Conservation (phyloP, 768 basidiomycete species). For the Hortiboletus flavorubellus region DNA sequence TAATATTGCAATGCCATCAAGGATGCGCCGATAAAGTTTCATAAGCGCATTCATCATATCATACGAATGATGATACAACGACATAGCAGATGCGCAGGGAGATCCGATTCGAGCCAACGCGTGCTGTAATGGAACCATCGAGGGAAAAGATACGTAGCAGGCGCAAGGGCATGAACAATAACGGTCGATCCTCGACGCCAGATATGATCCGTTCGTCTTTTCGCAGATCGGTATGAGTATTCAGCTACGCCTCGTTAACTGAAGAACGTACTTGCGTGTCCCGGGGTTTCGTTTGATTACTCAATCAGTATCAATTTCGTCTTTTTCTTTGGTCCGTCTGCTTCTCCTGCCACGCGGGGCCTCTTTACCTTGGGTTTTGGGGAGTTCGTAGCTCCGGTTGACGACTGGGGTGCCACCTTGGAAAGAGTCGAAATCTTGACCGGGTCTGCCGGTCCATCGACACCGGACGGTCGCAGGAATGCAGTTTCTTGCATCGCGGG, state of each 20-base stretch:
- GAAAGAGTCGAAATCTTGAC: slow-evolving; percentile 7
- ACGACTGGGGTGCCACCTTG: slow-evolving; percentile 3
- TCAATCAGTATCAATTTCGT: slow-evolving; percentile 22
- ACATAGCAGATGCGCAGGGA: slow-evolving; percentile 14
- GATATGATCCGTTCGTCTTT: slow-evolving; percentile 10
- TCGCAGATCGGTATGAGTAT: slow-evolving; percentile 17
- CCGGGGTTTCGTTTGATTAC: slow-evolving; percentile 17
- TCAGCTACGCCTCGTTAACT: slow-evolving; percentile 14
- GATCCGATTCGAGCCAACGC: slow-evolving; percentile 8
- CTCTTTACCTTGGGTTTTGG: slow-evolving; percentile 20
- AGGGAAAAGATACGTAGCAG: slow-evolving; percentile 11
- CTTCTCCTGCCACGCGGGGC: slow-evolving; percentile 20
- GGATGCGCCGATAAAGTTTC: slow-evolving; percentile 26
- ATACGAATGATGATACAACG: no score
- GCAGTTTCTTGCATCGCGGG: slow-evolving; percentile 14
- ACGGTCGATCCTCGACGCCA: slow-evolving; percentile 22
- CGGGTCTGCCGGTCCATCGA: slow-evolving; percentile 18
- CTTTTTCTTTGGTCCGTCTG: slow-evolving; percentile 24
- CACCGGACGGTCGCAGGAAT: slow-evolving; percentile 23
- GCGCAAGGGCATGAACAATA: slow-evolving; percentile 3
- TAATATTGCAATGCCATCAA: slow-evolving; percentile 30
- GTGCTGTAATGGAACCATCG: slow-evolving; percentile 24
- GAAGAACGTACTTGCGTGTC: slow-evolving; percentile 14
- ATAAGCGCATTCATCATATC: slow-evolving; percentile 26
- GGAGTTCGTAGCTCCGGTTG: slow-evolving; percentile 4